Evolutionary conservation across 805 yeast species (phyloP).

Genomic region (Pichia nanzhaoensis): DNA sequence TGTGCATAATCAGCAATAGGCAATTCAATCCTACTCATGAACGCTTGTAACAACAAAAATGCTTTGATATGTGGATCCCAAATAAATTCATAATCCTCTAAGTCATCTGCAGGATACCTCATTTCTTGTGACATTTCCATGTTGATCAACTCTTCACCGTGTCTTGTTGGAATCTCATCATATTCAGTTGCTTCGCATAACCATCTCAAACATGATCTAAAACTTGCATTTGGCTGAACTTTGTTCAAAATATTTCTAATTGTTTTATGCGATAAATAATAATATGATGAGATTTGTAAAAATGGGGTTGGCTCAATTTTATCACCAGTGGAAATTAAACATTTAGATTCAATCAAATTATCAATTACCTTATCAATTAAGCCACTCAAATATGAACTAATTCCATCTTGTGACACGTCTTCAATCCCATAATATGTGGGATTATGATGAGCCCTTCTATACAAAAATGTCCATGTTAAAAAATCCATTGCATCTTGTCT

Average conservation of each 20-base stretch:
- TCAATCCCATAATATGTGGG: conserved; percentile 73
- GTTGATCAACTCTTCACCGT: conserved; percentile 85
- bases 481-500: conserved; percentile 70
- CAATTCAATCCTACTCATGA: conserved; percentile 60
- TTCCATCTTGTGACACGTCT: conserved; percentile 49
- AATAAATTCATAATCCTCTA: conserved; percentile 52
- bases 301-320: conserved; percentile 65
- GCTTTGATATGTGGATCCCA: conserved; percentile 89
- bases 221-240: conserved; percentile 38
- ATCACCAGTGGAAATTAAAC: conserved; percentile 51
- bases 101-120: conserved; percentile 54
- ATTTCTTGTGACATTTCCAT: conserved; percentile 73
- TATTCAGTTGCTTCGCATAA: conserved; percentile 65
- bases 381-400: conserved; percentile 49
- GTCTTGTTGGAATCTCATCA: conserved; percentile 84
- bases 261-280: conserved; percentile 88
- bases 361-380: conserved; percentile 65
- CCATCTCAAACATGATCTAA: conserved; percentile 58
- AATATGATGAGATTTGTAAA: conserved; percentile 80
- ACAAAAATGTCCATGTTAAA: conserved; percentile 69
- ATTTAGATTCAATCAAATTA: conserved; percentile 63
- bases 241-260: conserved; percentile 60
- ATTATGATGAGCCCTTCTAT: conserved; percentile 67
- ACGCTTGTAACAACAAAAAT: conserved; percentile 65
- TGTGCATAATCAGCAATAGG: conserved; percentile 95